Evolutionary conservation across 2,329 filamentous ascomycete species (phyloP).

Genomic region (Fusarium illudens): DNA sequence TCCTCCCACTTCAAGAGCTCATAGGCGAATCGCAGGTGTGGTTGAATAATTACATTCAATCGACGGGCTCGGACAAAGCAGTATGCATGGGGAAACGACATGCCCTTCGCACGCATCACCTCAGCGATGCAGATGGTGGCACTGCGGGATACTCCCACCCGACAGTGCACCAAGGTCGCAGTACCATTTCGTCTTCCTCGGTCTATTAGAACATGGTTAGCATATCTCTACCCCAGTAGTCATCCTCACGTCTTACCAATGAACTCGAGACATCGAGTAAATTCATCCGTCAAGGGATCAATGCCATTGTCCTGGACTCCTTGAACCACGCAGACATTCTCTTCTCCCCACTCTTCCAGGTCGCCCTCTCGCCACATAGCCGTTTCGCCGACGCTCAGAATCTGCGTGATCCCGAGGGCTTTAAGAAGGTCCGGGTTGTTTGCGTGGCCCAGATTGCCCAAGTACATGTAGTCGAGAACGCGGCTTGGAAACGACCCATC

Average conservation of each 20-base stretch:
- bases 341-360: slow-evolving; percentile 74
- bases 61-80: slow-evolving; percentile 93
- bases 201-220: slow-evolving; percentile 61
- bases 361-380: slow-evolving; percentile 81
- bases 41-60: slow-evolving; percentile 97
- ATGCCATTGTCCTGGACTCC: slow-evolving; percentile 97
- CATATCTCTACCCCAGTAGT: neutral
- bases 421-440: slow-evolving; percentile 88
- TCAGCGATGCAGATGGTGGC: slow-evolving; percentile 99
- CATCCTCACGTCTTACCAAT: slow-evolving; percentile 74
- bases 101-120: slow-evolving; percentile 82
- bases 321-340: slow-evolving; percentile 83
- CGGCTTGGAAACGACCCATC: slow-evolving; percentile 93
- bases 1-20: slow-evolving; percentile 98
- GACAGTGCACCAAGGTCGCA: slow-evolving; percentile 93
- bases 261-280: slow-evolving; percentile 85
- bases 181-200: slow-evolving; percentile 78
- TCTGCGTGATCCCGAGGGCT: slow-evolving; percentile 82
- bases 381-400: slow-evolving; percentile 91
- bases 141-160: slow-evolving; percentile 93
- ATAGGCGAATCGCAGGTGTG: slow-evolving; percentile 92
- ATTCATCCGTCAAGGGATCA: slow-evolving; percentile 87
- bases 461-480: slow-evolving; percentile 92
- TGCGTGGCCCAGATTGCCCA: slow-evolving; percentile 91
- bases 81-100: slow-evolving; percentile 92